Base-by-base conservation (phyloP, 176 grass and related monocot genomes). In the Bromus sterilis region DNA sequence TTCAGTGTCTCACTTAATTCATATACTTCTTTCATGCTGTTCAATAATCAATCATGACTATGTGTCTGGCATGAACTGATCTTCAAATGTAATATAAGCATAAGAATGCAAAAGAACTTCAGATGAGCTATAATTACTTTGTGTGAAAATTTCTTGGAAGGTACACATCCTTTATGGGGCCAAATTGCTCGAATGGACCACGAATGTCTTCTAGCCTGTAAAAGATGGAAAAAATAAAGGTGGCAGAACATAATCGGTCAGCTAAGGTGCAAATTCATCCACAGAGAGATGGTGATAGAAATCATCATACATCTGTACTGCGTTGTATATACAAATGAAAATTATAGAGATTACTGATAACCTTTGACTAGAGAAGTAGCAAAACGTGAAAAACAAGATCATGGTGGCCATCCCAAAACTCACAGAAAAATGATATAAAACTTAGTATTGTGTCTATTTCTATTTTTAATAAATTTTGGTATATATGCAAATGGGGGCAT, bases 61-160 rank as follows among this genome's bases (percentile, higher is more conserved):
- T 69, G 46, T 28, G 9, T 25, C 55, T 80, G 68, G 43, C 37
- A 74, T 60, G 51, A 82, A 29, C n/a, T 74, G 29, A 21, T 63
- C 41, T 40, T 74, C 40, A 74, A 74, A 51, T 64, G 21, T 34
- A 83, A 62, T 63, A 60, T 78, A 78, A 60, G 32, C 42, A 40
- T 28, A 66, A 39, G 72, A 18, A 49, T 49, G 29, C 1, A 21
- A 66, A n/a, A 4, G 56, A 30, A 67, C 18, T 56, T 40, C 67
- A 58, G 33, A 70, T 72, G 71, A 58, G 25, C 18, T 58, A 43
- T 23, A 6, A 32, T 75, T 83, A 91, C 91, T 83, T 82, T 5
- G 91, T 94, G 32, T 94, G 86, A 51, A 91, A 91, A 68, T 94
- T 94, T 77, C 81, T 91, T 6, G 91, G 91, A 70, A 94, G 88